These are phyloP conservation scores for Aechmea fasciata DNA, from an alignment of 176 grass and related monocot species.

Conservation along the genomic window DNA sequence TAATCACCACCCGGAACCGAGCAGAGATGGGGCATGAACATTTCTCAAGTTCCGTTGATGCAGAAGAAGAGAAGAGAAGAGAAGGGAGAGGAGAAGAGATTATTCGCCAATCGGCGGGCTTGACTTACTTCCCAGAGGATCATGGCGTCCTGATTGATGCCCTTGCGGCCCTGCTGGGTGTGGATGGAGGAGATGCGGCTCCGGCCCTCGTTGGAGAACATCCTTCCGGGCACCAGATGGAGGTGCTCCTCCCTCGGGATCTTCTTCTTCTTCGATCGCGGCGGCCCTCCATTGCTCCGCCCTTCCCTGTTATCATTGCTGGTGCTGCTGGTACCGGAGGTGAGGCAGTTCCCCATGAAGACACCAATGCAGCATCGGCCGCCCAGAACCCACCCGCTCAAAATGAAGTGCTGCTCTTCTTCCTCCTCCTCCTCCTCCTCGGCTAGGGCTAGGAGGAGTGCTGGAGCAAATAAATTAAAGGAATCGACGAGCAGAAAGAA, in stretches of 20 bases:
- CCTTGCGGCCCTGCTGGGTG: slow-evolving; percentile 93
- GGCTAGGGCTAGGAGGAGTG: no score
- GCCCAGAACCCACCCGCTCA: neutral
- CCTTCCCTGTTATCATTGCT: slow-evolving; percentile 6
- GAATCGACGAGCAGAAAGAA: no score
- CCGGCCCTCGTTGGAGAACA: slow-evolving; percentile 91
- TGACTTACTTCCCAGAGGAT: slow-evolving; percentile 93
- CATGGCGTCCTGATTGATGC: slow-evolving; percentile 99
- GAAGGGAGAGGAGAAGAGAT: neutral
- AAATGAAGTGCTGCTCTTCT: no score
- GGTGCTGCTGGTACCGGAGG: neutral
- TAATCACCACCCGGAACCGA: slow-evolving; percentile 21
- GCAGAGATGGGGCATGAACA: neutral
- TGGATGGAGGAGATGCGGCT: slow-evolving; percentile 55
- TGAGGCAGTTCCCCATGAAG: neutral
- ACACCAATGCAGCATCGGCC: neutral
- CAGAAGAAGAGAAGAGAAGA: neutral
- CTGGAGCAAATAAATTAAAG: no score
- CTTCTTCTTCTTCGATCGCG: slow-evolving; percentile 31
- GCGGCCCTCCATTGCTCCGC: neutral
- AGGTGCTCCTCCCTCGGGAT: slow-evolving; percentile 64
- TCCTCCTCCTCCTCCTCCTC: no score
- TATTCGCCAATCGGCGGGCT: neutral
- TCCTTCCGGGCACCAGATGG: slow-evolving; percentile 56
- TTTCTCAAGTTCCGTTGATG: neutral